Evolutionary conservation across 768 basidiomycete species (phyloP).

Genomic region (Termitomyces sp.): DNA sequence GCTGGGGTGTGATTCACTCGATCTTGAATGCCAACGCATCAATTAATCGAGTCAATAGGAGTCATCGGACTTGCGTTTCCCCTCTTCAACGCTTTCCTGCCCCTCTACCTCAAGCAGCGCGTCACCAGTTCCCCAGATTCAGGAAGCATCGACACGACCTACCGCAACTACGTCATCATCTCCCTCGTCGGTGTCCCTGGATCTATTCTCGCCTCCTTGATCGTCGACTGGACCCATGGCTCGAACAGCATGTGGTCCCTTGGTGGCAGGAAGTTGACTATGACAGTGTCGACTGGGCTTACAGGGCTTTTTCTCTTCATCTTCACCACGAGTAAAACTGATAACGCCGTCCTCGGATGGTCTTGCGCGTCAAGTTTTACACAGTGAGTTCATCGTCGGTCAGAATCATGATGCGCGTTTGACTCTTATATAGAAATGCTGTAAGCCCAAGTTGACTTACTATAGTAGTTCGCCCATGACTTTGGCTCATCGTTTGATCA

Average conservation of each 20-base stretch:
- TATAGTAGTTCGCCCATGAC: neutral
- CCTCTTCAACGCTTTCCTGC: conserved; percentile 51
- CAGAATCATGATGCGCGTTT: neutral
- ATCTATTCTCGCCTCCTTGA: conserved; percentile 42
- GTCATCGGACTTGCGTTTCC: conserved; percentile 55
- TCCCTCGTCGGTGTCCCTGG: conserved; percentile 47
- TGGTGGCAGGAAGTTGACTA: conserved; percentile 46
- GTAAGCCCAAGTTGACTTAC: neutral
- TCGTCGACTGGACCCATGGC: conserved; percentile 43
- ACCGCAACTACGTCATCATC: conserved; percentile 50
- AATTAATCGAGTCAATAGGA: conserved; percentile 20
- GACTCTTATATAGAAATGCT: conserved; percentile 5
- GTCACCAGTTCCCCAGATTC: conserved; percentile 21
- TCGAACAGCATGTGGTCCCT: conserved; percentile 29
- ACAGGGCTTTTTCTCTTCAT: conserved; percentile 50
- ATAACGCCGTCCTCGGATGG: conserved; percentile 40
- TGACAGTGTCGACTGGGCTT: conserved; percentile 42
- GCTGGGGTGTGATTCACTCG: conserved; percentile 42
- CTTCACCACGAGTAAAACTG: conserved; percentile 46
- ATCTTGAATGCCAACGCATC: neutral
- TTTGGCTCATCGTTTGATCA: conserved; percentile 18
- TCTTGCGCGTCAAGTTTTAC: conserved; percentile 42
- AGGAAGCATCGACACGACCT: conserved; percentile 29
- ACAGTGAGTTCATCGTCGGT: conserved; percentile 27
- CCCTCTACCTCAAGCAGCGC: conserved; percentile 42